A percentile compares a stretch with the other conserved stretches of the same genome.
Conservation (phyloP, 2,329 filamentous ascomycete species). For the Ceratocystis colombiana region DNA sequence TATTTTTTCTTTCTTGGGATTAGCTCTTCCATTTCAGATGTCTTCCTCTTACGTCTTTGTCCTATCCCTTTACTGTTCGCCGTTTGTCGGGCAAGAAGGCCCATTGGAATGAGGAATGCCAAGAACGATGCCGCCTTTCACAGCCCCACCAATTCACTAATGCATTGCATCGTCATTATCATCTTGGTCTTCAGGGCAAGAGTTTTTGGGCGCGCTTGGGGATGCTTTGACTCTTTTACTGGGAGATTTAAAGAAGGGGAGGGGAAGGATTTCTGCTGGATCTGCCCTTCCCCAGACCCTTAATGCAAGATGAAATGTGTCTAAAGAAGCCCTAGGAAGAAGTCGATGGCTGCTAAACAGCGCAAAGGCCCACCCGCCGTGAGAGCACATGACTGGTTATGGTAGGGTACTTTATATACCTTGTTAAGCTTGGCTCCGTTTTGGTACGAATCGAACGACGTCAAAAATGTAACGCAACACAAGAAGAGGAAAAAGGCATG, state of each 20-base stretch:
- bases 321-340: neutral
- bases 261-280: neutral
- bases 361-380: neutral
- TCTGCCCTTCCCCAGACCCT: neutral
- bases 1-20: neutral
- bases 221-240: neutral
- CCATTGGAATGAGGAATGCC: conserved; percentile 8
- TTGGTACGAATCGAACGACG: conserved; percentile 12
- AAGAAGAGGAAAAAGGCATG: neutral
- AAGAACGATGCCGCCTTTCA: conserved; percentile 7
- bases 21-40: neutral
- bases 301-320: neutral
- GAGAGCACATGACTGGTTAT: conserved; percentile 1
- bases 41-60: neutral
- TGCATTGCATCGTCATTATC: conserved; percentile 11
- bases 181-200: neutral
- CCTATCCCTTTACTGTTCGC: neutral
- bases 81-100: neutral
- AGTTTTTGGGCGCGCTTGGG: neutral
- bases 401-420: no score
- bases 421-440: conserved; percentile 2
- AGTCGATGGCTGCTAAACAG: neutral
- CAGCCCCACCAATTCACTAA: neutral
- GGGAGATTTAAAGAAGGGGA: neutral
- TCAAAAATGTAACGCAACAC: conserved; percentile 11